Percentiles rank a stretch among this genome's conserved stretches.
These are phyloP conservation scores for Solidago caesia DNA, from an alignment of 129 eudicot genomes.

Conservation along the genomic window DNA sequence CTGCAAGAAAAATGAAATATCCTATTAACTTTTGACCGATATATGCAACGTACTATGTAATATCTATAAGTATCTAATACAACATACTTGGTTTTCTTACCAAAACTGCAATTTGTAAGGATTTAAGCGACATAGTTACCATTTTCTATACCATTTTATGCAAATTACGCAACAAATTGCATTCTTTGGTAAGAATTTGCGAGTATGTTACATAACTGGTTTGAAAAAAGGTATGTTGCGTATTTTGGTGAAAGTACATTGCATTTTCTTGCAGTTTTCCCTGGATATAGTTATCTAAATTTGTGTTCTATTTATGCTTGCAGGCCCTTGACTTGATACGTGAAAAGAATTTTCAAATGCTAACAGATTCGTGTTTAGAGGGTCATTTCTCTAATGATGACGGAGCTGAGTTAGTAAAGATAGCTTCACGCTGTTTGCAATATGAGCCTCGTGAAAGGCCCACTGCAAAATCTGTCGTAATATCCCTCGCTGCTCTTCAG, in stretches of 20 bases:
- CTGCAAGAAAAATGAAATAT: background rate
- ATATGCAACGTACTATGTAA: background rate
- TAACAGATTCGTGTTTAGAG: constrained; percentile 20
- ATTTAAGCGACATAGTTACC: too few species aligned
- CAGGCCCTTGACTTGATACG: constrained; percentile 11
- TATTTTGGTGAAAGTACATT: too few species aligned
- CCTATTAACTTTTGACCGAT: background rate
- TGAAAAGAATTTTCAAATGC: constrained; percentile 17
- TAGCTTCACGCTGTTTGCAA: constrained; percentile 11
- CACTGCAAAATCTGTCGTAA: background rate
- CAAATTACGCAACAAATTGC: too few species aligned
- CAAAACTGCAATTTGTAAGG: too few species aligned
- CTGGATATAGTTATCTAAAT: background rate
- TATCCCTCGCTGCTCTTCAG: constrained; percentile 5
- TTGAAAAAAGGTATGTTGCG: too few species aligned
- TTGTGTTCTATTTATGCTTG: background rate
- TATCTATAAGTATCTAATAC: too few species aligned
- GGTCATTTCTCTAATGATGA: constrained; percentile 16
- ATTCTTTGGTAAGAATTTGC: too few species aligned
- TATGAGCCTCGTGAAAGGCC: constrained; percentile 20
- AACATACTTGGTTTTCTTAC: too few species aligned
- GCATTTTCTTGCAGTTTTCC: too few species aligned
- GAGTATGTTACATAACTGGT: too few species aligned
- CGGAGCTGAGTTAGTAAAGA: constrained; percentile 4
- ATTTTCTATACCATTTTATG: too few species aligned